These are phyloP conservation scores for Plasmodium fragile DNA, from an alignment of 169 alveolate genomes.

Conservation along the genomic window DNA sequence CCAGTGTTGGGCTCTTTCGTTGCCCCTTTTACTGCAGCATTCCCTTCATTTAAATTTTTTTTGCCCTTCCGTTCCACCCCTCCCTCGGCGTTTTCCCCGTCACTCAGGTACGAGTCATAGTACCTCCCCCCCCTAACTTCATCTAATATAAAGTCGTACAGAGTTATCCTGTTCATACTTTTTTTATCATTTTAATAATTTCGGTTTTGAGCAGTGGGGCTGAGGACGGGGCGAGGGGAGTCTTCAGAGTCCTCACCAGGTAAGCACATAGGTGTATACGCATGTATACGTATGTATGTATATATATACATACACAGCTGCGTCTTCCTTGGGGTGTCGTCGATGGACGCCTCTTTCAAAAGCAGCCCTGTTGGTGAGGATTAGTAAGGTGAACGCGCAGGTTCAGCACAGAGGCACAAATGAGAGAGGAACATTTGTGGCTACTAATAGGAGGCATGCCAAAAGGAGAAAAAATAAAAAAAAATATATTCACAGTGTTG, in stretches of 20 bases:
- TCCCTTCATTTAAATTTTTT: not conserved
- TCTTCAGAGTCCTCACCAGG: not conserved
- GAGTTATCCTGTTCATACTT: slow-evolving; percentile 64
- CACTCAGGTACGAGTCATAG: slow-evolving; percentile 51
- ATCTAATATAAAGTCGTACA: slow-evolving; percentile 69
- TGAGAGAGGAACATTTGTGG: not conserved
- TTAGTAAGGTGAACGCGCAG: not conserved
- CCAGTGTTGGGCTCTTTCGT: not conserved
- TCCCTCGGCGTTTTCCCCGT: slow-evolving; percentile 22
- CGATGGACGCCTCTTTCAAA: not conserved
- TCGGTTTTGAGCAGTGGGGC: not conserved
- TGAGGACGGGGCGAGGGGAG: not conserved
- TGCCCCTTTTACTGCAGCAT: not conserved
- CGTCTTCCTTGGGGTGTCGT: not conserved
- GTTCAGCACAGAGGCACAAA: not conserved
- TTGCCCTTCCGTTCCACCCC: not conserved
- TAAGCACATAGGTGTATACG: not conserved
- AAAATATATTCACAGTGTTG: not conserved
- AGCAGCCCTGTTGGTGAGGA: not conserved
- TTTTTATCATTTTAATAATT: slow-evolving; percentile 41
- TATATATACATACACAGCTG: not conserved
- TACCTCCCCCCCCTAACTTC: slow-evolving; percentile 72
- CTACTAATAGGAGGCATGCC: not conserved
- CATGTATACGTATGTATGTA: not conserved
- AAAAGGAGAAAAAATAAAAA: not conserved